A percentile compares a stretch with the other conserved stretches of the same genome.
These are phyloP conservation scores for Cadophora malorum DNA, from an alignment of 2,329 filamentous ascomycete genomes.

Conservation along the genomic window DNA sequence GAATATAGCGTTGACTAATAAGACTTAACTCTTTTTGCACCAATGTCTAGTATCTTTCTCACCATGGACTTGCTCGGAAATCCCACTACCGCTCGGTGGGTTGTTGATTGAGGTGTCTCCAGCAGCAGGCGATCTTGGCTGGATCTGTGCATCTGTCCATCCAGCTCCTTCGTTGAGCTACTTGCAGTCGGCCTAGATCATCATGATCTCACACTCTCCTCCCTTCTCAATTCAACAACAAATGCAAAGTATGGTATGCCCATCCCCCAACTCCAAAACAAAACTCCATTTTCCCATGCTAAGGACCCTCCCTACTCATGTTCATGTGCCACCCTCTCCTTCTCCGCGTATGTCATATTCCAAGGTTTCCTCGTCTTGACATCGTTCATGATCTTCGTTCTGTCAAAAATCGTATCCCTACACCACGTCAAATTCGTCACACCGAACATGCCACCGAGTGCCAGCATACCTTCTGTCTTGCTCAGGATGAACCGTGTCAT, in stretches of 20 bases:
- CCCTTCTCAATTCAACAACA: background rate
- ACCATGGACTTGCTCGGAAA: too few relatives aligned
- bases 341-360: slow-evolving; percentile 37
- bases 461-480: slow-evolving; percentile 30
- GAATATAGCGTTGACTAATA: too few relatives aligned
- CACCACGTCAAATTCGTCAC: background rate
- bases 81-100: too few relatives aligned
- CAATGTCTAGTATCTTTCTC: too few relatives aligned
- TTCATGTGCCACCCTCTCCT: slow-evolving; percentile 23
- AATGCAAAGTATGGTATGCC: background rate
- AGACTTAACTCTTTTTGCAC: too few relatives aligned
- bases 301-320: background rate
- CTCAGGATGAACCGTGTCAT: slow-evolving; percentile 27
- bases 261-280: slow-evolving; percentile 14
- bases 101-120: too few relatives aligned
- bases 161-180: too few relatives aligned
- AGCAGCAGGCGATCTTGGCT: too few relatives aligned
- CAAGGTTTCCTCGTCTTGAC: slow-evolving; percentile 37
- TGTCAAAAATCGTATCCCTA: slow-evolving; percentile 36
- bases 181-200: too few relatives aligned
- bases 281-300: background rate
- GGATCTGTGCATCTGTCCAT: too few relatives aligned
- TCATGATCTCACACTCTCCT: too few relatives aligned
- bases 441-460: background rate
- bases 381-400: slow-evolving; percentile 32